These are phyloP conservation scores for Euphrasia confusa DNA, from an alignment of 257 asterid genomes.

Conservation along the genomic window DNA sequence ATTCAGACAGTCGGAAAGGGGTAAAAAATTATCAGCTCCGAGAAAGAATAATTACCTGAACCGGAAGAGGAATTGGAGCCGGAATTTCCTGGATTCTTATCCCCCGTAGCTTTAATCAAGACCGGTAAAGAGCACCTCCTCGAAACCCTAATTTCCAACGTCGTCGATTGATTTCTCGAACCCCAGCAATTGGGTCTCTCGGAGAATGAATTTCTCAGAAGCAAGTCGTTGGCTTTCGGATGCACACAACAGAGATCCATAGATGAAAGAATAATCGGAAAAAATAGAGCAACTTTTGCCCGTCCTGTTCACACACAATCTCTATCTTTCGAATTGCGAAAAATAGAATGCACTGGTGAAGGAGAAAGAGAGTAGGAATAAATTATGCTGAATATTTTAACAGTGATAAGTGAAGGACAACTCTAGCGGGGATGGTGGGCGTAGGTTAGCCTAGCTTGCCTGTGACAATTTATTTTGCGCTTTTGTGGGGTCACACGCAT, in stretches of 20 bases:
- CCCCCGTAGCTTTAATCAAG: slow-evolving; percentile 55
- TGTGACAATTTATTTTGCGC: slow-evolving; percentile 26
- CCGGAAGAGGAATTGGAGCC: slow-evolving; percentile 46
- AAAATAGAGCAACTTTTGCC: too few species aligned
- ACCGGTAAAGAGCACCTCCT: slow-evolving; percentile 31
- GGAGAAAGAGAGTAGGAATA: slow-evolving; percentile 12
- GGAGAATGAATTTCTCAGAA: slow-evolving; percentile 39
- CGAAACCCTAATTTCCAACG: slow-evolving; percentile 41
- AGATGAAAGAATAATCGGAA: neutral
- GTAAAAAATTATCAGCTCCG: neutral
- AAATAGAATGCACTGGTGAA: neutral
- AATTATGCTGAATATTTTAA: slow-evolving; percentile 31
- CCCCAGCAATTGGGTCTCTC: slow-evolving; percentile 52
- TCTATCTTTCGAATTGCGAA: neutral
- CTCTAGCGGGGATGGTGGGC: slow-evolving; percentile 18
- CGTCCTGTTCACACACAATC: neutral
- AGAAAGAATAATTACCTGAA: slow-evolving; percentile 31
- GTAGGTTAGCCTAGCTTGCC: slow-evolving; percentile 21
- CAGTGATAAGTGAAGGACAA: slow-evolving; percentile 23
- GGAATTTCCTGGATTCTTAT: slow-evolving; percentile 51
- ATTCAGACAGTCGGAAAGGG: neutral
- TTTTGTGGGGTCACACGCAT: slow-evolving; percentile 7
- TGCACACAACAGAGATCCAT: slow-evolving; percentile 57
- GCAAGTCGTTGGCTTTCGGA: slow-evolving; percentile 36
- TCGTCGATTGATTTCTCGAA: slow-evolving; percentile 34